phyloP scores from a whole-genome alignment of 1,284 basidiomycete genomes.

The Austroboletus niveus region DNA sequence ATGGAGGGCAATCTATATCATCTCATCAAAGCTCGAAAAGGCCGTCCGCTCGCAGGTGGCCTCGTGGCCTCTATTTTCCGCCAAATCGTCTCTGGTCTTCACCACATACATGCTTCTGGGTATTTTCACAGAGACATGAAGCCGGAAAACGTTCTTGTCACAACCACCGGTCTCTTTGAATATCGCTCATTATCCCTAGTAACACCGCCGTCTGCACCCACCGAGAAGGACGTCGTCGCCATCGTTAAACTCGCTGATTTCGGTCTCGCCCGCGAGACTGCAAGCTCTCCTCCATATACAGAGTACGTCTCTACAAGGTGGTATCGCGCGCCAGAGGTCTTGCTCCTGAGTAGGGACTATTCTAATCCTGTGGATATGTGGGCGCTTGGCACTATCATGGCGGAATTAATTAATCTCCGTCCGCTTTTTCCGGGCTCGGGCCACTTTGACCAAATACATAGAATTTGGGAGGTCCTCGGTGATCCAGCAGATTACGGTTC shows the following conservation, averaged over 20 bases:
- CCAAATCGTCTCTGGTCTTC: slow-evolving; percentile 87
- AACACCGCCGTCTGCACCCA: slow-evolving; percentile 54
- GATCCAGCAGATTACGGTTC: slow-evolving; percentile 86
- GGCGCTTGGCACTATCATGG: slow-evolving; percentile 98
- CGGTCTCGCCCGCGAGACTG: slow-evolving; percentile 91
- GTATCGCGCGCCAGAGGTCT: slow-evolving; percentile 98
- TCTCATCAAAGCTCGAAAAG: slow-evolving; percentile 96
- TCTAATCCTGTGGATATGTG: slow-evolving; percentile 98
- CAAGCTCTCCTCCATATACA: slow-evolving; percentile 90
- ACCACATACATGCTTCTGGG: slow-evolving; percentile 90
- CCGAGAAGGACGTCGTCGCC: slow-evolving; percentile 93
- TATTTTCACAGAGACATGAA: slow-evolving; percentile 99
- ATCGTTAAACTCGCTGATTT: slow-evolving; percentile 99
- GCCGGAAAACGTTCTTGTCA: slow-evolving; percentile 99
- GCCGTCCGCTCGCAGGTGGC: slow-evolving; percentile 90
- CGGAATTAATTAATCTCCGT: slow-evolving; percentile 92
- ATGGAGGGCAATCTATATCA: slow-evolving; percentile 99
- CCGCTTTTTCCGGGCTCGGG: slow-evolving; percentile 97
- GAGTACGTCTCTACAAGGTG: slow-evolving; percentile 99
- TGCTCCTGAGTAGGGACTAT: slow-evolving; percentile 89
- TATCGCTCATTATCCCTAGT: slow-evolving; percentile 79
- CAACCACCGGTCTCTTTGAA: slow-evolving; percentile 95
- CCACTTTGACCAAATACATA: slow-evolving; percentile 90
- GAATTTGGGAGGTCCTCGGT: slow-evolving; percentile 91
- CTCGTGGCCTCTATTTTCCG: slow-evolving; percentile 94